A percentile compares a stretch with the other conserved stretches of the same genome.
phyloP scores from a whole-genome alignment of 2,329 filamentous ascomycete species.

The Penicillium sp. region DNA sequence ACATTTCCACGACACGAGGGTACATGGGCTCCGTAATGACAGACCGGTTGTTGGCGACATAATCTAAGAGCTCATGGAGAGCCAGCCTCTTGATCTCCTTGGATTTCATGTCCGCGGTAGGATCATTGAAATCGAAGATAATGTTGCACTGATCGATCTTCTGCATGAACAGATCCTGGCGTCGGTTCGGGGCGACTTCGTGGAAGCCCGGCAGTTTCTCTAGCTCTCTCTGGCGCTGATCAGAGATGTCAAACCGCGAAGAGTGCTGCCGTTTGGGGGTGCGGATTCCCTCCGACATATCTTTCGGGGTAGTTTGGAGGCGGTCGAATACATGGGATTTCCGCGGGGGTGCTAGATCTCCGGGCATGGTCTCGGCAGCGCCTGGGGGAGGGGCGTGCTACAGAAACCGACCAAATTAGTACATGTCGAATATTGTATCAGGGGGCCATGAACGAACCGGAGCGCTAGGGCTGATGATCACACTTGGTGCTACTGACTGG shows the following conservation, averaged over 20 bases:
- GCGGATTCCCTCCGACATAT: constrained; percentile 90
- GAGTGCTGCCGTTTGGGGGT: constrained; percentile 97
- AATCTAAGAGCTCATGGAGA: constrained; percentile 92
- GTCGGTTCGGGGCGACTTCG: constrained; percentile 89
- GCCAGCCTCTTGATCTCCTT: constrained; percentile 99
- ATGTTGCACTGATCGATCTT: constrained; percentile 99
- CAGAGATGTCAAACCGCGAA: constrained; percentile 95
- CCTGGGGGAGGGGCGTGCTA: constrained; percentile 92
- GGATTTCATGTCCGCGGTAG: constrained; percentile 97
- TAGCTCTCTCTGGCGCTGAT: constrained; percentile 81
- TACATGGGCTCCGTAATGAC: constrained; percentile 99
- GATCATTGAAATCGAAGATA: constrained; percentile 99
- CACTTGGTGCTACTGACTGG: constrained; percentile 72
- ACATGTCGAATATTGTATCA: neutral
- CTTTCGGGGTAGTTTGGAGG: constrained; percentile 90
- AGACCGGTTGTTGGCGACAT: constrained; percentile 96
- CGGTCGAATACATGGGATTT: constrained; percentile 89
- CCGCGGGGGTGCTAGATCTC: constrained; percentile 92
- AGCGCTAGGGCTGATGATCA: constrained; percentile 91
- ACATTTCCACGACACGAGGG: constrained; percentile 97
- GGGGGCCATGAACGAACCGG: constrained; percentile 62
- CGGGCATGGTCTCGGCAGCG: constrained; percentile 95
- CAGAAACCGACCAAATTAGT: constrained; percentile 9
- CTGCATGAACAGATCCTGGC: constrained; percentile 98
- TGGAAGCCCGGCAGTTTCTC: constrained; percentile 98